These are phyloP conservation scores for Syzygium malaccense DNA, from an alignment of 441 rosid species.

Conservation along the genomic window DNA sequence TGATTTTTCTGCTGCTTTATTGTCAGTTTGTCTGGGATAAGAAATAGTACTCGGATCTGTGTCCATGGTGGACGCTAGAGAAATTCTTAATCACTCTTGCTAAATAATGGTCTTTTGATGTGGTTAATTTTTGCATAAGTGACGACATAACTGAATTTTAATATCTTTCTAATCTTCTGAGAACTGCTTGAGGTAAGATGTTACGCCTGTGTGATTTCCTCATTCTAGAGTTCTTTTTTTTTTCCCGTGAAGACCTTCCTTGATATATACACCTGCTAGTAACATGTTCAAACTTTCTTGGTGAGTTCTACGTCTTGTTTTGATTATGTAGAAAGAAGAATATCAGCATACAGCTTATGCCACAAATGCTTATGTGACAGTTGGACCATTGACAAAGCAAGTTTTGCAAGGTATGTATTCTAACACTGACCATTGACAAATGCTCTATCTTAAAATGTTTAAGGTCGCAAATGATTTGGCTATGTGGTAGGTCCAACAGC, in stretches of 20 bases:
- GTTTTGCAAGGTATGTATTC: conserved; percentile 59
- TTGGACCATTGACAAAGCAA: conserved; percentile 80
- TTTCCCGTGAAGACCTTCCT: background rate
- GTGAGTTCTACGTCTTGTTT: background rate
- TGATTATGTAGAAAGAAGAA: conserved; percentile 69
- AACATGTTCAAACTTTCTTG: background rate
- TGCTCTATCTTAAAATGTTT: background rate
- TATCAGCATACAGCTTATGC: conserved; percentile 93
- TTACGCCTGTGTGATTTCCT: background rate
- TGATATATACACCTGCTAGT: background rate
- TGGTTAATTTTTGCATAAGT: background rate
- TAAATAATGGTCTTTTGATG: background rate
- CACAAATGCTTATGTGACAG: conserved; percentile 84
- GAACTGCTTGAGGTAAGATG: background rate
- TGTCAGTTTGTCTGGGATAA: background rate
- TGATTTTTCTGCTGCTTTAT: background rate
- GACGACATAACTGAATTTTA: background rate
- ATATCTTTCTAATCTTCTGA: background rate
- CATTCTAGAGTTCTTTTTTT: background rate
- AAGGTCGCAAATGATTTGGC: background rate
- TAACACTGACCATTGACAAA: conserved; percentile 55
- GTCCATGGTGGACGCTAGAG: background rate
- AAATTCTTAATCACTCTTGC: background rate
- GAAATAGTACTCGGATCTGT: background rate
- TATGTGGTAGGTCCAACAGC: background rate